These are phyloP conservation scores for Fusarium domesticum DNA, from an alignment of 2,329 filamentous ascomycete species.

Conservation along the genomic window DNA sequence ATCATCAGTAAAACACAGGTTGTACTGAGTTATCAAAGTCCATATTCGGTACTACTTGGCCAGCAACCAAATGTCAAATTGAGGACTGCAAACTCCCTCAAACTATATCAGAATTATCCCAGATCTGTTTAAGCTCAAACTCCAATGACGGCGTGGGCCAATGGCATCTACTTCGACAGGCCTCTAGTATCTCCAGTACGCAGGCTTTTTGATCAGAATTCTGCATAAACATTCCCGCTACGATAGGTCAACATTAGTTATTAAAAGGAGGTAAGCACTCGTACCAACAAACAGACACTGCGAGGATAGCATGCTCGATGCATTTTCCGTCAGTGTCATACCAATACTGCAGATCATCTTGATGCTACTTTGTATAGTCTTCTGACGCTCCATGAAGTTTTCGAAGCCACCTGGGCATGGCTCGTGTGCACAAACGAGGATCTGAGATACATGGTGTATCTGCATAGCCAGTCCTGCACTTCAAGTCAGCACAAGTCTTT, in stretches of 20 bases:
- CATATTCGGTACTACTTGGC: too few relatives aligned
- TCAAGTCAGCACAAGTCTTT: background rate
- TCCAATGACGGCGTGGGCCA: slow-evolving; percentile 23
- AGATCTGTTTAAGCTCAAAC: slow-evolving; percentile 21
- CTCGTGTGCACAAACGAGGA: slow-evolving; percentile 37
- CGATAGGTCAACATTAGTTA: background rate
- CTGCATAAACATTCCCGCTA: slow-evolving; percentile 21
- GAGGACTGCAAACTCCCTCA: slow-evolving; percentile 6
- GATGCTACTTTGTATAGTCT: slow-evolving; percentile 21
- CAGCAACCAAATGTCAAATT: background rate
- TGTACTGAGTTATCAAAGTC: too few relatives aligned
- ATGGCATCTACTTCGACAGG: slow-evolving; percentile 20
- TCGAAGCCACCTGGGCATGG: slow-evolving; percentile 32
- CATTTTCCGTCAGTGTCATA: slow-evolving; percentile 40
- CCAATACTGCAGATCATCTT: slow-evolving; percentile 47
- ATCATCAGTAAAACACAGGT: too few relatives aligned
- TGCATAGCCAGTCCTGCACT: slow-evolving; percentile 14
- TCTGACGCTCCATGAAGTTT: slow-evolving; percentile 40
- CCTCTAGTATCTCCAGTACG: slow-evolving; percentile 21
- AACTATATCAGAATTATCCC: slow-evolving; percentile 8
- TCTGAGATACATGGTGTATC: slow-evolving; percentile 12
- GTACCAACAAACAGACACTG: slow-evolving; percentile 38
- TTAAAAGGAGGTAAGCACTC: background rate
- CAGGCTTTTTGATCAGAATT: slow-evolving; percentile 8
- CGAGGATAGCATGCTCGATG: slow-evolving; percentile 42